phyloP scores from a whole-genome alignment of 306 rosid species.

The Trifolium subterraneum region DNA sequence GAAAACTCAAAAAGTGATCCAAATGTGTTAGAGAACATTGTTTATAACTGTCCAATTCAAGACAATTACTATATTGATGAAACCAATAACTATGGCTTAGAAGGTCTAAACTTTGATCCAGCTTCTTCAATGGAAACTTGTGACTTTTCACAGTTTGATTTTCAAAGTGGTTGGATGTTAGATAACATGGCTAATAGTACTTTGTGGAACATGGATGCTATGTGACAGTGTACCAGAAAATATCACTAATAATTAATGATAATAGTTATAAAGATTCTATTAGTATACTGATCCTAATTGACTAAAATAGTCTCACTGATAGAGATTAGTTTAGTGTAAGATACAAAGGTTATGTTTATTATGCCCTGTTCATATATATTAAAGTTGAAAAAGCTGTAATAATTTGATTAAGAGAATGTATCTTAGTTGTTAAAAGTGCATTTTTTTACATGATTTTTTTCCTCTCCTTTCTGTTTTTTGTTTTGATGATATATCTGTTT shows the following conservation, averaged over 20 bases:
- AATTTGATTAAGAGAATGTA: slow-evolving; percentile 37
- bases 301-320: slow-evolving; percentile 27
- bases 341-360: not conserved
- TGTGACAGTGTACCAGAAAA: slow-evolving; percentile 43
- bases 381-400: slow-evolving; percentile 39
- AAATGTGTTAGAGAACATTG: slow-evolving; percentile 47
- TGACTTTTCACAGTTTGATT: slow-evolving; percentile 58
- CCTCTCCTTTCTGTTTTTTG: not conserved
- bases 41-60: slow-evolving; percentile 38
- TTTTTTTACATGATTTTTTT: slow-evolving; percentile 33
- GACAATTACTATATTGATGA: slow-evolving; percentile 37
- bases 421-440: slow-evolving; percentile 38
- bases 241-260: not conserved
- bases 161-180: slow-evolving; percentile 65
- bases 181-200: slow-evolving; percentile 54
- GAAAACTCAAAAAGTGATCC: slow-evolving; percentile 39
- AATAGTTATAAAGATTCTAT: slow-evolving; percentile 14
- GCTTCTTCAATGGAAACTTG: slow-evolving; percentile 41
- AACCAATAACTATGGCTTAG: slow-evolving; percentile 50
- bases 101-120: slow-evolving; percentile 52
- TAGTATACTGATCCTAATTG: slow-evolving; percentile 37
- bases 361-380: slow-evolving; percentile 40
- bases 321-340: slow-evolving; percentile 45
- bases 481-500: not conserved
- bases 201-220: slow-evolving; percentile 73